Evolutionary conservation across 129 eudicot species (phyloP), one percentile per base, ranked within the genome.

Genomic region (Escallonia herrerae): DNA sequence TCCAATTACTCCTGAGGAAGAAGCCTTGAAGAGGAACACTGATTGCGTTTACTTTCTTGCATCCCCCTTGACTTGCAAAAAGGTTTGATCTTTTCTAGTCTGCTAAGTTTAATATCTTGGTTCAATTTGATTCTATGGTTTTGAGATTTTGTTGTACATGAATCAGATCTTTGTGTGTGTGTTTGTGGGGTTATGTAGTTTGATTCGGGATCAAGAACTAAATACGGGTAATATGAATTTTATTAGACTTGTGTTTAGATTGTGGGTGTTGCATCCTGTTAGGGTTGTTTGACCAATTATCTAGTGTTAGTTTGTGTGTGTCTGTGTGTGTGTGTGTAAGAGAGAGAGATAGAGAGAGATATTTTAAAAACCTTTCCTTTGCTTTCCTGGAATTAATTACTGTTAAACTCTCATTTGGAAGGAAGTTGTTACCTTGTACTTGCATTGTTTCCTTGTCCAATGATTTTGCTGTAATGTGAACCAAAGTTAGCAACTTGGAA

Each of bases 1-100:
- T 44, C 8, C 80, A 44, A 64, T 60, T 37, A 41, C 65, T 33
- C 68, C 83, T 44, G 95, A 85, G 58, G 97, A 91, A 14, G 97
- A 91, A 66, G 81, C 86, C n/a, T 60, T 83, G 74, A 91, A 85
- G 74, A 76, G 80, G 40, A 87, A 85, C 80, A 91, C 97, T 14
- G 97, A 91, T 77, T 91, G 97, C 50, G 95, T 91, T 46, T 91
- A 91, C 79, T 91, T 91, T 74, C 96, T 91, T 3, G 97, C 97
- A 9, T 91, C 97, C n/a, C 97, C 97, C 10, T 63, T 91, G 56
- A 91, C 97, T 49, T 91, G 97, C 83, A 91, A 87, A 79, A 91
- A 87, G 95, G 97, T 83, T 15, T 58, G 39, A 39, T 60, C 60
- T 58, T 5, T 50, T 39, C 63, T 41, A 13, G 58, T 56, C 8